phyloP scores from a whole-genome alignment of 257 asterid genomes.

The Gentiana dahurica region DNA sequence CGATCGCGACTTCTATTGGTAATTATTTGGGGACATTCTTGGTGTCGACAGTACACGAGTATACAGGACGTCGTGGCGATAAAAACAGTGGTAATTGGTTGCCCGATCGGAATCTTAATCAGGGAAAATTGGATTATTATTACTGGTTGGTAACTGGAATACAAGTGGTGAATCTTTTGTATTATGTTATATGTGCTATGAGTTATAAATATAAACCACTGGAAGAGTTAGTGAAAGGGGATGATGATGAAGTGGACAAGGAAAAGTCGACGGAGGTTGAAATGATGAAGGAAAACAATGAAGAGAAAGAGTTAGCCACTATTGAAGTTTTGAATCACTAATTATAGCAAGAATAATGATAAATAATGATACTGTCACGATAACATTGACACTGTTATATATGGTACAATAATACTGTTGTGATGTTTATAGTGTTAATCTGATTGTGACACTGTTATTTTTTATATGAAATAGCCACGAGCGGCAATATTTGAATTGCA shows the following conservation, averaged over 20 bases:
- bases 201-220: conserved; percentile 47
- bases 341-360: too few relatives aligned
- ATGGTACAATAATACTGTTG: too few relatives aligned
- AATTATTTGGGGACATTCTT: conserved; percentile 44
- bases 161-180: conserved; percentile 45
- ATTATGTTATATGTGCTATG: conserved; percentile 51
- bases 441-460: too few relatives aligned
- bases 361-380: too few relatives aligned
- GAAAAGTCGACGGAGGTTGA: conserved; percentile 14
- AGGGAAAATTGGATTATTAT: conserved; percentile 52
- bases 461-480: too few relatives aligned
- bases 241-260: conserved; percentile 17
- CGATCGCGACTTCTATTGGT: conserved; percentile 50
- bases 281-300: background rate
- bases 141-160: conserved; percentile 59
- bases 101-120: conserved; percentile 58
- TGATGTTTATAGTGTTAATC: too few relatives aligned
- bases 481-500: too few relatives aligned
- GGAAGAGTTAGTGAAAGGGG: conserved; percentile 19
- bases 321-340: background rate
- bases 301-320: background rate
- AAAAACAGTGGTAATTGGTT: conserved; percentile 39
- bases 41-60: conserved; percentile 49
- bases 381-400: too few relatives aligned
- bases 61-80: conserved; percentile 16